These are phyloP conservation scores for Beauveria australis DNA, from an alignment of 2,329 filamentous ascomycete species.

Conservation along the genomic window DNA sequence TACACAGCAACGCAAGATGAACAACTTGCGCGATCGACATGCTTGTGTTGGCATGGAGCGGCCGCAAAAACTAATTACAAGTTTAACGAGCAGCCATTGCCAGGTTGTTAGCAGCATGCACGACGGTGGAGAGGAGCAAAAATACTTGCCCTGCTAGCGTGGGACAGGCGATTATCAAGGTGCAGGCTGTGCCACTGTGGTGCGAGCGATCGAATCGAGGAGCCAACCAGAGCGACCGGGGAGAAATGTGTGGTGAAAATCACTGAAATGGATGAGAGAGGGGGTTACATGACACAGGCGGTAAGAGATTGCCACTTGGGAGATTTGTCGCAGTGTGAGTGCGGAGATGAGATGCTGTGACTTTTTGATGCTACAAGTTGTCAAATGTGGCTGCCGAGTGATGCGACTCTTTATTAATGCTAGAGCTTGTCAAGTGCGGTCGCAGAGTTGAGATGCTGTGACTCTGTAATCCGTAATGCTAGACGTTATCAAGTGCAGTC, in stretches of 20 bases:
- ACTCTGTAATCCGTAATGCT: not conserved
- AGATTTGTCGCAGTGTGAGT: not conserved
- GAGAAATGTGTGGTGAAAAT: not conserved
- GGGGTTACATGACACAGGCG: conserved; percentile 3
- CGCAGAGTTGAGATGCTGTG: not conserved
- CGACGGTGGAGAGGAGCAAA: not conserved
- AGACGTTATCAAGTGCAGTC: not conserved
- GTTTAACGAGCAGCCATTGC: too few relatives aligned
- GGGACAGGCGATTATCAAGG: conserved; percentile 2
- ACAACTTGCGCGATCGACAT: conserved; percentile 3
- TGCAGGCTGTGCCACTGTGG: not conserved
- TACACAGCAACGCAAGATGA: not conserved
- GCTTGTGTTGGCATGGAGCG: not conserved
- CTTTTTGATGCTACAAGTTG: not conserved
- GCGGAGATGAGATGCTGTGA: not conserved
- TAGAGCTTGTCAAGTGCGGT: not conserved
- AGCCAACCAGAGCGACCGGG: not conserved
- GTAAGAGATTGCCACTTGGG: not conserved
- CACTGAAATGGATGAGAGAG: not conserved
- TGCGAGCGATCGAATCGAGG: conserved; percentile 5
- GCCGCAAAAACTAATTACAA: too few relatives aligned
- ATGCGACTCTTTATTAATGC: too few relatives aligned
- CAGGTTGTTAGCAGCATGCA: not conserved
- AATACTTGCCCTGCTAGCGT: conserved; percentile 3
- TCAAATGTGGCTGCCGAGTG: too few relatives aligned